Conservation (phyloP, 75 land plant genomes). For the Pinus tabuliformis region DNA sequence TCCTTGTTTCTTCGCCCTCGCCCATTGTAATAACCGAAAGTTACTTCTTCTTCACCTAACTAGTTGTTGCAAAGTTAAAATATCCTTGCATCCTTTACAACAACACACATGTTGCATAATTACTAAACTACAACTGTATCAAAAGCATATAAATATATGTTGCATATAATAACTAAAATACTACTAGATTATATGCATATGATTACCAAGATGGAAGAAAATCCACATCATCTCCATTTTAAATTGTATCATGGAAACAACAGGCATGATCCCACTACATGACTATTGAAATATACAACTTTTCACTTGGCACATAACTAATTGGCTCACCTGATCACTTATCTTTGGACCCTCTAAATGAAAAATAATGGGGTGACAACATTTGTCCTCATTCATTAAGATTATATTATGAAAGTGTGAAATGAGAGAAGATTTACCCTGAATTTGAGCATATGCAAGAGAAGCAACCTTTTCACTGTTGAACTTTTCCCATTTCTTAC, state of each 20-base stretch:
- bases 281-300: neutral
- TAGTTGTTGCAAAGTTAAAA: neutral
- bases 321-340: constrained; percentile 71
- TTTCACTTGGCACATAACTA: neutral
- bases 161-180: no score
- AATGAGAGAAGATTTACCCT: constrained; percentile 84
- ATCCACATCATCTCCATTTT: no score
- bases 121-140: no score
- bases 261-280: neutral
- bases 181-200: no score
- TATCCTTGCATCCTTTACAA: no score
- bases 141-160: no score
- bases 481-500: constrained; percentile 95
- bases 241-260: no score
- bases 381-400: constrained; percentile 90
- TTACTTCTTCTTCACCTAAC: neutral
- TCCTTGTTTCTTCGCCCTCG: constrained; percentile 44
- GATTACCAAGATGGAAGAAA: no score
- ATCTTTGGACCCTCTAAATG: constrained; percentile 85
- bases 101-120: no score
- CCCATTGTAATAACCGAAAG: constrained; percentile 20
- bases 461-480: constrained; percentile 93
- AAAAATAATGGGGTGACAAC: constrained; percentile 91
- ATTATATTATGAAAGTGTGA: constrained; percentile 92
- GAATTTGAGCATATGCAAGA: constrained; percentile 88